Conservation (phyloP, 257 asterid genomes). For the Craterostigma plantagineum region DNA sequence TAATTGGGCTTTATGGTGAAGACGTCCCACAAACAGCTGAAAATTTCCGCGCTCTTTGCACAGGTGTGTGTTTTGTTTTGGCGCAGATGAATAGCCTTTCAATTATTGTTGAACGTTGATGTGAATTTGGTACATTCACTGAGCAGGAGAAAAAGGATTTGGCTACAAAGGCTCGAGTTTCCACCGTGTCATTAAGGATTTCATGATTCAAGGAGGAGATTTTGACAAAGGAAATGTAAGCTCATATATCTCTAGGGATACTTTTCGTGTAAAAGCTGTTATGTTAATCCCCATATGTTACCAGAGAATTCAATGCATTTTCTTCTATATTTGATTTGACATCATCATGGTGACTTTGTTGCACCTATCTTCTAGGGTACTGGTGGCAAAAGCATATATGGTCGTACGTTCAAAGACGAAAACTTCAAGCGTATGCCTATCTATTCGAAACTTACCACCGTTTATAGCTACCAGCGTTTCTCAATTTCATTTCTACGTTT, state of each 20-base stretch:
- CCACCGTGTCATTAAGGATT: conserved; percentile 91
- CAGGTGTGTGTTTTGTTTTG: conserved; percentile 20
- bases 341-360: conserved; percentile 5
- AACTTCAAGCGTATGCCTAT: conserved; percentile 67
- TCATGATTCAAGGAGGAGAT: conserved; percentile 99
- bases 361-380: conserved; percentile 43
- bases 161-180: conserved; percentile 78
- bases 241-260: neutral
- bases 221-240: conserved; percentile 96
- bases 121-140: conserved; percentile 8
- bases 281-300: too few relatives aligned
- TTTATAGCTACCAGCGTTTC: conserved; percentile 3
- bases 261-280: neutral
- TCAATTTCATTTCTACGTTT: conserved; percentile 6
- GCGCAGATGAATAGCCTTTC: conserved; percentile 1
- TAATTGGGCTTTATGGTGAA: conserved; percentile 85
- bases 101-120: conserved; percentile 5
- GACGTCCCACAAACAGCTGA: conserved; percentile 92
- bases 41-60: conserved; percentile 95
- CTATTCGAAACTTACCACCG: conserved; percentile 7
- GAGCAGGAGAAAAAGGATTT: conserved; percentile 87
- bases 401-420: conserved; percentile 88
- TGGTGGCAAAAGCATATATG: conserved; percentile 95
- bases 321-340: conserved; percentile 5
- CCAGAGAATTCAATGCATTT: too few relatives aligned